Evolutionary conservation across 2,329 filamentous ascomycete genomes (phyloP), one percentile per base, ranked within the genome.

Genomic region (Alternaria gaisen): DNA sequence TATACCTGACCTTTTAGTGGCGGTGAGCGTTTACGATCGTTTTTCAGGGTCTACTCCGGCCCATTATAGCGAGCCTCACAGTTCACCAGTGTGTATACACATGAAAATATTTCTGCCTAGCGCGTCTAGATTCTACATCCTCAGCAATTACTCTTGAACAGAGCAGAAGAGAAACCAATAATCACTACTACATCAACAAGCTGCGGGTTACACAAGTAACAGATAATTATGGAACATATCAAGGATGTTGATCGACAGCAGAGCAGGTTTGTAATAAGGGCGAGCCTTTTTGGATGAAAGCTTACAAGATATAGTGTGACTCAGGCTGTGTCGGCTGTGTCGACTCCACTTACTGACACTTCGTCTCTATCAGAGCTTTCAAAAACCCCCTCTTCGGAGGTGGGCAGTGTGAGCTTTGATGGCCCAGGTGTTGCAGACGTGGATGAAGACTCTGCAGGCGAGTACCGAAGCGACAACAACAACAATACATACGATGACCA

Each of bases 401-500:
- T 26, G 5, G 22, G 14, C 32, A 50, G 46, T 5, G 32, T 30
- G 32, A 50, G 20, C 40, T 42, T 38, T 18, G 30, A 7, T 26
- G 46, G 20, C 18, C 12, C 40, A 12, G 20, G 20, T 24, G 40
- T 24, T 24, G 40, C 40, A 24, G 12, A 24, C 20, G 40, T 20
- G 20, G 46, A 24, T 20, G 38, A 30, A 18, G 20, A 34, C 11
- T 34, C 14, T 34, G 32, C 32, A 34, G 14, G 32, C 32, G 32
- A 34, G 14, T 12, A 46, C 14, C 16, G 10, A 8, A 53, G 56
- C 50, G 32, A 34, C 26, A 18, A 53, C 20, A 40, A 53, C 20
- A 40, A 48, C 22, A 66, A 57, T 22, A 32, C 40, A 20, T 63
- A 61, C 38, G 22, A 14, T 1, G 38, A 22, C 6, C 24, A 43